A percentile compares a stretch with the other conserved stretches of the same genome.
Evolutionary conservation across 2,329 filamentous ascomycete species (phyloP).

Genomic region (Claviceps arundinis): DNA sequence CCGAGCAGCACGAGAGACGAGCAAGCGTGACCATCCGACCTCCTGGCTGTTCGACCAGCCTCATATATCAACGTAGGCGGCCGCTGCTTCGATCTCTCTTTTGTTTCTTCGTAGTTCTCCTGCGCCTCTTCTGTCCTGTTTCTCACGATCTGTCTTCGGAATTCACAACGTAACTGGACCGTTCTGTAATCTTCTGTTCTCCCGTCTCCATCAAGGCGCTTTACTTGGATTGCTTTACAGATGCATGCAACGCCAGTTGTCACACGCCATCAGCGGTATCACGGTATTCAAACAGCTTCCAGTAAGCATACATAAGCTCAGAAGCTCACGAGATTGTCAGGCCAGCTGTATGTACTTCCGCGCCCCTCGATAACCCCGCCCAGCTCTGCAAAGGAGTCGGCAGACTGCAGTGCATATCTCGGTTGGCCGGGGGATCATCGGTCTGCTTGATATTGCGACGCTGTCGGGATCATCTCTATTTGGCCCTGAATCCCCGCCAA

Average conservation of each 20-base stretch:
- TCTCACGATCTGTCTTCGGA: neutral
- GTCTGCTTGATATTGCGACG: neutral
- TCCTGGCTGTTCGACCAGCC: neutral
- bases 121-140: neutral
- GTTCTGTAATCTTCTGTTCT: neutral
- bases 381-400: neutral
- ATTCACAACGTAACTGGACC: neutral
- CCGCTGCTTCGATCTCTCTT: too few species aligned
- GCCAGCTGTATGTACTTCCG: neutral
- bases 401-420: neutral
- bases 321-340: neutral
- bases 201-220: neutral
- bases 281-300: neutral
- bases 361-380: neutral
- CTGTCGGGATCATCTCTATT: neutral
- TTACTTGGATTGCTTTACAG: neutral
- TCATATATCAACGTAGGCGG: neutral
- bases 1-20: neutral
- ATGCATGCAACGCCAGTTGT: neutral
- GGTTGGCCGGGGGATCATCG: neutral
- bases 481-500: conserved; percentile 1
- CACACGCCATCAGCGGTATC: neutral
- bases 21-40: neutral
- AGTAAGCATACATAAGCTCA: neutral
- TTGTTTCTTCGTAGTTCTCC: neutral